Base-by-base conservation (phyloP, 768 basidiomycete species). In the Phanerochaete sordida region DNA sequence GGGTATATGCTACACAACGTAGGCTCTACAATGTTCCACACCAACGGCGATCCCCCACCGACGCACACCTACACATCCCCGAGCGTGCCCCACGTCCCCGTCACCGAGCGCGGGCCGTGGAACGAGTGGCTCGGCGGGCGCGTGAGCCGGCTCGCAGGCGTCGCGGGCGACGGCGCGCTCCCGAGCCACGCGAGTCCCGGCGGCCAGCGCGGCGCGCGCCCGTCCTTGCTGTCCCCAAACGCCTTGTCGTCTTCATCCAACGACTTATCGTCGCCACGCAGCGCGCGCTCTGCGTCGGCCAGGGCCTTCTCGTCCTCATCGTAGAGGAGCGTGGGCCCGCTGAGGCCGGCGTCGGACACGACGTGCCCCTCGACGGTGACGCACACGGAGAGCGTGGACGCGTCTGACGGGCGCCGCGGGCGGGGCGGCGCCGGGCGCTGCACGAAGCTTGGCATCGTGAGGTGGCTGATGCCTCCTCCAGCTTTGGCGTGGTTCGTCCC, bases 391-490 rank as follows among this genome's bases (percentile, higher is more conserved):
- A 54, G 26, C 21, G 24, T 12, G 13, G 53, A 54, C 23, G 53
- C 23, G 11, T 43, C 1, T 9, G 53, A 54, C 21, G 9, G 7
- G 23, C 12, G 8, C 23, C 35, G 24, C 7, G 2, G 28, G 30
- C 21, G 13, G 2, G 11, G 16, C 15, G 39, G 9, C 9, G 35
- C 7, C 35, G 53, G 53, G 19, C 53, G 53, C 35, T 54, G 53
- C 6, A 54, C 33, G 23, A 54, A 54, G 35, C 35, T 54, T 9
- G 53, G 53, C 35, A 54, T 54, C 53, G 53, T 43, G 11, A 54
- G 8, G 35, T 54, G 53, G 23, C 31, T 54, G 21, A 54, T 15
- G 35, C 24, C 35, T 6, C 53, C 53, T 7, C 11, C 53, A 16
- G 33, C 33, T 6, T 4, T 16, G 19, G 39, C 39, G 39, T 16